Evolutionary conservation across 306 rosid species (phyloP).

Genomic region (Abrus precatorius): DNA sequence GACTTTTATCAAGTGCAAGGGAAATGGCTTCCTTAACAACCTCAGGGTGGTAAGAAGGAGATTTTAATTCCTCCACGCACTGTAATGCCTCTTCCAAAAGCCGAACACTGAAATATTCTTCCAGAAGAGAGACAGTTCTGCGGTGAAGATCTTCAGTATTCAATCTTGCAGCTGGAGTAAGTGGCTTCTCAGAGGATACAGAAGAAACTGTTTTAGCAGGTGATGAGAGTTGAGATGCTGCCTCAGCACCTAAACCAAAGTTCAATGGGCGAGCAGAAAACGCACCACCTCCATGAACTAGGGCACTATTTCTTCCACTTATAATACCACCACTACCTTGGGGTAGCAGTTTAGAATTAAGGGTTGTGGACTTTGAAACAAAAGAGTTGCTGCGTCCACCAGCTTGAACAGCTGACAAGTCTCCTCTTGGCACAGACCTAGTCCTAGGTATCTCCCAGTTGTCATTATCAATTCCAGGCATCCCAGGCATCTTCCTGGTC

Average conservation of each 20-base stretch:
- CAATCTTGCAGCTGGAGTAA: slow-evolving; percentile 55
- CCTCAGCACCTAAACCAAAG: slow-evolving; percentile 50
- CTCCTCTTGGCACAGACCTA: slow-evolving; percentile 69
- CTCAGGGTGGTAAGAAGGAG: slow-evolving; percentile 76
- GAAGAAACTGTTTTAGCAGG: slow-evolving; percentile 57
- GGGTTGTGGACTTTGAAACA: slow-evolving; percentile 56
- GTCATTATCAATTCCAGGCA: slow-evolving; percentile 79
- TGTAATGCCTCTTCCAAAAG: slow-evolving; percentile 79
- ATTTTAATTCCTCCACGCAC: slow-evolving; percentile 81
- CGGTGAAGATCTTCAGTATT: slow-evolving; percentile 58
- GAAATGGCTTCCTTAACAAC: slow-evolving; percentile 80
- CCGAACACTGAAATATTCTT: slow-evolving; percentile 75
- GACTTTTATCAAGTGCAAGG: slow-evolving; percentile 76
- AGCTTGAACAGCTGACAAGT: slow-evolving; percentile 55
- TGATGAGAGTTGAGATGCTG: slow-evolving; percentile 53
- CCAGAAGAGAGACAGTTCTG: slow-evolving; percentile 70
- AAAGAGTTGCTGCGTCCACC: slow-evolving; percentile 65
- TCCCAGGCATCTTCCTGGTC: slow-evolving; percentile 80
- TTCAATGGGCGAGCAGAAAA: slow-evolving; percentile 60
- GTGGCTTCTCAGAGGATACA: slow-evolving; percentile 58
- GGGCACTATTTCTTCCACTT: slow-evolving; percentile 74
- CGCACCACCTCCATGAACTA: slow-evolving; percentile 68
- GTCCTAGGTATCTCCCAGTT: slow-evolving; percentile 76
- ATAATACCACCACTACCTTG: slow-evolving; percentile 74
- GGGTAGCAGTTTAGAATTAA: slow-evolving; percentile 72